Percentiles rank a stretch among this genome's conserved stretches.
phyloP scores from a whole-genome alignment of 2,329 filamentous ascomycete species.

The Botrytis medusae region DNA sequence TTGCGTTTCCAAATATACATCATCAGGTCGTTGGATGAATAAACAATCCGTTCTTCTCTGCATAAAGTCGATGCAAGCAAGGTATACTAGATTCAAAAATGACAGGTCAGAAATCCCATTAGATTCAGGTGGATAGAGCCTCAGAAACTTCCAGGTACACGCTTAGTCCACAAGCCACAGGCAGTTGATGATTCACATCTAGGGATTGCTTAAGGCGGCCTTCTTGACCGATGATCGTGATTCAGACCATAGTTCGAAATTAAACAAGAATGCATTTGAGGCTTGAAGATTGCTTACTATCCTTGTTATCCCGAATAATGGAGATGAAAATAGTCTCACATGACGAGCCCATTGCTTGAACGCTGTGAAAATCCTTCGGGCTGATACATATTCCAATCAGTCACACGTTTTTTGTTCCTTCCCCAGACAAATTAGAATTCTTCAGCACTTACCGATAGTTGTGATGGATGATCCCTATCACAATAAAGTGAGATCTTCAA shows the following conservation, averaged over 20 bases:
- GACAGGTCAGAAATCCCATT: conserved; percentile 20
- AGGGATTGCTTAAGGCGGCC: conserved; percentile 20
- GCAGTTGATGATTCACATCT: conserved; percentile 17
- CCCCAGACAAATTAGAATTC: conserved; percentile 10
- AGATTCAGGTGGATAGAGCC: conserved; percentile 11
- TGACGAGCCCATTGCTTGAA: conserved; percentile 11
- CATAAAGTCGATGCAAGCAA: conserved; percentile 21
- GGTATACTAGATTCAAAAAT: conserved; percentile 14
- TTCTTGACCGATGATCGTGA: conserved; percentile 2
- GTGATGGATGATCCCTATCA: conserved; percentile 11
- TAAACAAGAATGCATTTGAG: not conserved
- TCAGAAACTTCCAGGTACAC: conserved; percentile 11
- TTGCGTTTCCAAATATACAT: conserved; percentile 19
- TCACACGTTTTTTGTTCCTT: not conserved
- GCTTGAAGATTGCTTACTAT: conserved; percentile 3
- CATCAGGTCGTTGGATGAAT: not conserved
- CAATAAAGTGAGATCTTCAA: conserved; percentile 3
- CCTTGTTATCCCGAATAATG: conserved; percentile 2
- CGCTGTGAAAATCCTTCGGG: conserved; percentile 1
- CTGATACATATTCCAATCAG: conserved; percentile 13
- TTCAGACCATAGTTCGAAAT: not conserved
- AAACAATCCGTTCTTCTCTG: not conserved
- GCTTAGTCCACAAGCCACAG: not conserved
- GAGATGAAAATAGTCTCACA: conserved; percentile 3
- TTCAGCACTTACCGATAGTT: conserved; percentile 2